These are phyloP conservation scores for Alternaria sp. DNA, from an alignment of 2,329 filamentous ascomycete species.

Conservation along the genomic window DNA sequence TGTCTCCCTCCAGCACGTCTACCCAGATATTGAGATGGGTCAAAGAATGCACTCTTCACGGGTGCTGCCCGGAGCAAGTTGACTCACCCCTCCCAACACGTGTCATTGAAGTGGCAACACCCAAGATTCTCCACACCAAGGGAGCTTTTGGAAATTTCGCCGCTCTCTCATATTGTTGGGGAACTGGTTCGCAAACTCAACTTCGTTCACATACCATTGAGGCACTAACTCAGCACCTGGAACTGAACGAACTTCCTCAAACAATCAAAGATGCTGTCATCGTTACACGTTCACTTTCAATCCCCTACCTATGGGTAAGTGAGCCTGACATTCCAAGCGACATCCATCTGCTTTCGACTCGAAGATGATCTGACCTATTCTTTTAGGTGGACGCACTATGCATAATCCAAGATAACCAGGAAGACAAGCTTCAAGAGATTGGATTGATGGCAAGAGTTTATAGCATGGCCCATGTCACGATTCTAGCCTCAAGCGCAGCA, in stretches of 20 bases:
- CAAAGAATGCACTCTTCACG: background rate
- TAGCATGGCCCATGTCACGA: too few relatives aligned
- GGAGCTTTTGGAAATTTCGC: background rate
- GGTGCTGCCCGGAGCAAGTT: background rate
- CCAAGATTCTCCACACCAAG: background rate
- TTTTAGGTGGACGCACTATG: background rate
- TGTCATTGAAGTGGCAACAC: background rate
- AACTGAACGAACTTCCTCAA: background rate
- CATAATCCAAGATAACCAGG: background rate
- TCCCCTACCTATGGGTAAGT: background rate
- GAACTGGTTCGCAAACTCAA: background rate
- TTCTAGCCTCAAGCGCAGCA: too few relatives aligned
- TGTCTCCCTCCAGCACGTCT: background rate
- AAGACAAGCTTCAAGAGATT: too few relatives aligned
- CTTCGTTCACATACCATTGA: background rate
- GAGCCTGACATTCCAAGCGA: rapidly evolving
- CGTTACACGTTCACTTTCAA: background rate
- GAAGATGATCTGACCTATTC: background rate
- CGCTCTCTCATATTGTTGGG: background rate
- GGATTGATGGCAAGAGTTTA: too few relatives aligned
- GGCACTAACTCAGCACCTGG: background rate
- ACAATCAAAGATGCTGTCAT: background rate
- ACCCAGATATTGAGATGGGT: background rate
- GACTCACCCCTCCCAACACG: background rate
- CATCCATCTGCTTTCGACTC: rapidly evolving